Evolutionary conservation across 306 rosid species (phyloP), one percentile per base, ranked within the genome.

Genomic region (Oxytropis ochrocephala): DNA sequence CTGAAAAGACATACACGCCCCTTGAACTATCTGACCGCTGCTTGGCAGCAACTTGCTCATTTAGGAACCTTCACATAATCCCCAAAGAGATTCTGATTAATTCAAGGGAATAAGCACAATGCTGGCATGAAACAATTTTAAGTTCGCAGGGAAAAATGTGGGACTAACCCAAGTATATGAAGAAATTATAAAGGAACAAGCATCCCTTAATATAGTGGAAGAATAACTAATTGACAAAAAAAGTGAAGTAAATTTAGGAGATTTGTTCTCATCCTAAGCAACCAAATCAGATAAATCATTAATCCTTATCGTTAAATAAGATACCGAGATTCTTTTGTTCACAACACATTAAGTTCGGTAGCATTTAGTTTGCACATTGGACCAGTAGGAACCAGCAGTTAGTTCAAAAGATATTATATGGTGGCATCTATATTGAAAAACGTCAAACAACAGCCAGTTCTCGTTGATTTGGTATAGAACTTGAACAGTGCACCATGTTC

Each of bases 1-100:
- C 99, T 24, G 99, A 91, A 73, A 95, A 95, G 67, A 82, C 97
- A 65, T 95, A 95, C 39, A 91, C 87, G 1, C 96, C 99, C 76
- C 85, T 87, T 52, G 96, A 90, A 90, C 80, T 73, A 70, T 89
- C 91, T 30, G 65, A 76, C 48, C 8, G 86, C 78, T 86, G 87
- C 72, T 85, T 91, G 72, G 81, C 65, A 70, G 83, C 84, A 55
- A 81, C 81, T 87, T 95, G 97, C 80, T 91, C 99, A 12, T 84
- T 89, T 47, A 85, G 55, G 75, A 44, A 95, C 87, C 99, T 95
- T 79, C 71, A 79, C 32, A 73, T 76, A 47, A 42, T 5, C 29
- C 46, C 74, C 73, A 75, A 72, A 70, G 14, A 72, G 55, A 78
- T 75, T 55, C 41, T 46, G 16, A 67, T 79, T 60, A 79, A 62